Evolutionary conservation across 805 yeast genomes (phyloP).

Genomic region (Zygotorulaspora sp.): DNA sequence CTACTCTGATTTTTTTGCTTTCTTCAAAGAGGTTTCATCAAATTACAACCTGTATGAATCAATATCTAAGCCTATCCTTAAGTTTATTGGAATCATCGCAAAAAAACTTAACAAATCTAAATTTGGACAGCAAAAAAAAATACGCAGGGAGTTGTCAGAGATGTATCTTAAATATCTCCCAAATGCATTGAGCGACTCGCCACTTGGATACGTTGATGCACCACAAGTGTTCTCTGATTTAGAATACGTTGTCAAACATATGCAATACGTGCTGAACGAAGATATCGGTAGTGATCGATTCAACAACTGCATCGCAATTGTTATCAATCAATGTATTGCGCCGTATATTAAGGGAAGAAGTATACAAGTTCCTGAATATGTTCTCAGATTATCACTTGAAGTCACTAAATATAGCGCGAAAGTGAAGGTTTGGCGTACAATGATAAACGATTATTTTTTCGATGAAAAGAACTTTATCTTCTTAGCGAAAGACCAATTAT

Average conservation of each 20-base stretch:
- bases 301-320: slow-evolving; percentile 43
- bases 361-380: slow-evolving; percentile 38
- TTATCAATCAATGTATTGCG: slow-evolving; percentile 49
- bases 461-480: slow-evolving; percentile 39
- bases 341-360: slow-evolving; percentile 49
- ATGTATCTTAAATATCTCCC: slow-evolving; percentile 38
- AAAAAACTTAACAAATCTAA: slow-evolving; percentile 54
- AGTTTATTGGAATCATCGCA: slow-evolving; percentile 48
- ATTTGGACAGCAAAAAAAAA: slow-evolving; percentile 56
- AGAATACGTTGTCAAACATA: slow-evolving; percentile 15
- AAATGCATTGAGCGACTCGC: slow-evolving; percentile 26
- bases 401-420: slow-evolving; percentile 30
- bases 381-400: slow-evolving; percentile 43
- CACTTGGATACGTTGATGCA: slow-evolving; percentile 18
- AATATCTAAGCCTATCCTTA: slow-evolving; percentile 50
- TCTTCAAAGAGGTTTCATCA: slow-evolving; percentile 54
- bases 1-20: slow-evolving; percentile 54
- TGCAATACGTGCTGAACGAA: slow-evolving; percentile 26
- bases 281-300: slow-evolving; percentile 48
- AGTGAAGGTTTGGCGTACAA: slow-evolving; percentile 57
- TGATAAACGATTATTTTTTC: slow-evolving; percentile 59
- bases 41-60: slow-evolving; percentile 45
- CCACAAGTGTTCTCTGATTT: slow-evolving; percentile 14
- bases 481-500: slow-evolving; percentile 28
- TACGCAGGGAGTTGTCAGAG: slow-evolving; percentile 53